Base-by-base conservation (phyloP, 1,284 basidiomycete genomes). In the Cryptococcus sp. region DNA sequence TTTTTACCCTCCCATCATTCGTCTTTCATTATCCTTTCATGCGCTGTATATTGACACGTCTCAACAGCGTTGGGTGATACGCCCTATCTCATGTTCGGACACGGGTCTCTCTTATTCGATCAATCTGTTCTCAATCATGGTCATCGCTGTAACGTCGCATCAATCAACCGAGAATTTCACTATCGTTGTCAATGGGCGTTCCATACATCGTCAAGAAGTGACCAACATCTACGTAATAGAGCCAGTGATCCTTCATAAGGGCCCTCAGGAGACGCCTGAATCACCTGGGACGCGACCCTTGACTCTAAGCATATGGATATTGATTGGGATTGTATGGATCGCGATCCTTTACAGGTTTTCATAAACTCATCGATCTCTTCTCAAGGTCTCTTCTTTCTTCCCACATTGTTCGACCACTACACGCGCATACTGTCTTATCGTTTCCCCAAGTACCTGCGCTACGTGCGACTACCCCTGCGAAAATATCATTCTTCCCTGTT, bases 381-480 rank as follows among this genome's bases (percentile, higher is more conserved):
- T 76, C 73, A 72, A 76, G 75, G 46, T 73, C 73, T 43, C 76
- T 62, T 14, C 73, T 76, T 60, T 78, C 77, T 62, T 78, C 76
- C 77, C 77, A 78, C 72, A 76, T 74, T 1, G 74, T 78, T 63
- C 71, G 61, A 0, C 77, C 77, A 42, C 68, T 72, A 63, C 76
- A 78, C 0, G 76, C 75, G 53, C 77, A 78, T 32, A 78, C 75
- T 13, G 73, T 77, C 71, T 78, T 77, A 37, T 77, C 76, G 59
- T 78, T 78, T 3, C 76, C 74, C 77, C 77, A 78, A 4, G 71
- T 70, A 3, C 77, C 77, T 2, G 74, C 66, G 50, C 67, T 71
- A 15, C 77, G 63, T 7, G 77, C 77, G 5, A 79, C 73, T 1
- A 79, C 76, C 30, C 77, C 77, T 4, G 77, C 76, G 50, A 77